A percentile compares a stretch with the other conserved stretches of the same genome.
Conservation (phyloP, 2,329 filamentous ascomycete species). For the Aspergillus ochraceus region DNA sequence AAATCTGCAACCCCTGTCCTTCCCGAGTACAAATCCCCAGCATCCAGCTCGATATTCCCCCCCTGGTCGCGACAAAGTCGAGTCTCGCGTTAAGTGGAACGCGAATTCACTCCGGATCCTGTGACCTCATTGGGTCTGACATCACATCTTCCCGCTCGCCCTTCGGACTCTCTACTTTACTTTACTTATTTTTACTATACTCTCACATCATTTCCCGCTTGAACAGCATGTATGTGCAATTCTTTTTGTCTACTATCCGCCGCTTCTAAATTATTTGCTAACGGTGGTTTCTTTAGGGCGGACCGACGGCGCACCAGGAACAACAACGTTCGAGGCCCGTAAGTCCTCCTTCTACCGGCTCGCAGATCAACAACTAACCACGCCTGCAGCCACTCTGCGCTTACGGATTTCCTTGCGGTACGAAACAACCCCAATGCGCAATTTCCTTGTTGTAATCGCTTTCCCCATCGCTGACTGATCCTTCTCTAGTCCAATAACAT, state of each 20-base stretch:
- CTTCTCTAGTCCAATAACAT: slow-evolving; percentile 60
- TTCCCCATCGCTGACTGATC: neutral
- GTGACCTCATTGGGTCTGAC: slow-evolving; percentile 24
- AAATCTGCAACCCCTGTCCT: no score
- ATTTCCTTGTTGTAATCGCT: neutral
- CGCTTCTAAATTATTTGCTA: slow-evolving; percentile 1
- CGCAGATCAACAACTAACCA: slow-evolving; percentile 13
- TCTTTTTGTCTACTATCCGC: neutral
- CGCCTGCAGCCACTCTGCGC: slow-evolving; percentile 56
- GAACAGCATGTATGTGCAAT: slow-evolving; percentile 16
- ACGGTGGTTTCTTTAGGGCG: slow-evolving; percentile 20
- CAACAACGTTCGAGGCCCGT: slow-evolving; percentile 46
- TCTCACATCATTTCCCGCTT: neutral
- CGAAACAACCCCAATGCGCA: slow-evolving; percentile 19
- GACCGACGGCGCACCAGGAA: slow-evolving; percentile 33
- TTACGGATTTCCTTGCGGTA: slow-evolving; percentile 68
- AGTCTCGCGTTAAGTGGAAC: slow-evolving; percentile 43
- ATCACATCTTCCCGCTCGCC: neutral
- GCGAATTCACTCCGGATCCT: slow-evolving; percentile 40
- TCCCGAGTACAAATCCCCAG: no score
- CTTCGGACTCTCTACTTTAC: neutral
- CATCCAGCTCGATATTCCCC: no score
- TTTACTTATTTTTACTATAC: neutral
- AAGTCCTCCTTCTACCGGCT: slow-evolving; percentile 25
- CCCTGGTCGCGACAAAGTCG: slow-evolving; percentile 10